Percentiles rank a stretch among this genome's conserved stretches.
Conservation (phyloP, 331 rosid genomes). For the Stylosanthes scabra region DNA sequence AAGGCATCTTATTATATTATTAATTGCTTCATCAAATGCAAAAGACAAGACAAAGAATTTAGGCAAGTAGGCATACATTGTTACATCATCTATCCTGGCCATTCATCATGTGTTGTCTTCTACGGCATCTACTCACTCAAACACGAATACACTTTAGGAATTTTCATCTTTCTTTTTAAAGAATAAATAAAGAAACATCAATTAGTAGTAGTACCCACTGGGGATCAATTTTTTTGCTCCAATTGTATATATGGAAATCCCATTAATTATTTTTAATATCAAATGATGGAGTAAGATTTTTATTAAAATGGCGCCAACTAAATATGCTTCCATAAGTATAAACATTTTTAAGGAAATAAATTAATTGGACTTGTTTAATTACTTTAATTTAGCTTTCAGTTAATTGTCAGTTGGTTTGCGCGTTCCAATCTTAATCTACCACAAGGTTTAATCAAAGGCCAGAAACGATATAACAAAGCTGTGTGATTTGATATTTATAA, state of each 20-base stretch:
- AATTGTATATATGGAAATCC: slow-evolving; percentile 30
- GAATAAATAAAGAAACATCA: slow-evolving; percentile 3
- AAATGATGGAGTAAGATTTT: slow-evolving; percentile 36
- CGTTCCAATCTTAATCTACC: slow-evolving; percentile 8
- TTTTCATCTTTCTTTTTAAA: neutral
- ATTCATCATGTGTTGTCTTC: slow-evolving; percentile 30
- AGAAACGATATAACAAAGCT: neutral
- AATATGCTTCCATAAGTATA: neutral
- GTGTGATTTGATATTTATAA: neutral
- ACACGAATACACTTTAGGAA: slow-evolving; percentile 11
- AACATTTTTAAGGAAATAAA: neutral
- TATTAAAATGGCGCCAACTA: slow-evolving; percentile 31
- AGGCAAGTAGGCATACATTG: slow-evolving; percentile 24
- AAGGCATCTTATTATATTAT: neutral
- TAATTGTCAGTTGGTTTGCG: slow-evolving; percentile 11
- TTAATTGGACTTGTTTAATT: neutral
- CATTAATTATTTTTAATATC: neutral
- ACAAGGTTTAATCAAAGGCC: neutral
- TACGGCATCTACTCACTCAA: slow-evolving; percentile 6
- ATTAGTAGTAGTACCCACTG: neutral
- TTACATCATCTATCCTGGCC: slow-evolving; percentile 31
- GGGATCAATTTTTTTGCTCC: slow-evolving; percentile 21
- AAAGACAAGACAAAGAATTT: slow-evolving; percentile 27
- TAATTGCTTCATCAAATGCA: slow-evolving; percentile 1
- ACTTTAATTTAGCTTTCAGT: slow-evolving; percentile 14